Conservation (phyloP, 2,329 filamentous ascomycete species). For the Colletotrichum falcatum region DNA sequence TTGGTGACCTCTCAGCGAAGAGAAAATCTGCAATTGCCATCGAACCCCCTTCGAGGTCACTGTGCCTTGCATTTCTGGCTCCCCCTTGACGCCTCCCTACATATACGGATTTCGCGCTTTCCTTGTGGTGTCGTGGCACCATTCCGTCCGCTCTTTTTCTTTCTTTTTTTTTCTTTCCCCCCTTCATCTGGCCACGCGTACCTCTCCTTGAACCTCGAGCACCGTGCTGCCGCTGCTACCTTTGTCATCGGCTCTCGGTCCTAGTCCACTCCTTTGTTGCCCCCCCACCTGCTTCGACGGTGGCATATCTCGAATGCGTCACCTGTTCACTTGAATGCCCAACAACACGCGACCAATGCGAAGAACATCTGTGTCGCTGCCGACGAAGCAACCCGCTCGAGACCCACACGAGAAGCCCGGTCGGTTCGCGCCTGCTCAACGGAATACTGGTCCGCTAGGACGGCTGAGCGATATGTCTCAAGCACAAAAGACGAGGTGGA, state of each 20-base stretch:
- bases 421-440: conserved; percentile 65
- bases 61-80: conserved; percentile 21
- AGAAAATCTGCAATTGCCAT: conserved; percentile 39
- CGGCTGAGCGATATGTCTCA: conserved; percentile 65
- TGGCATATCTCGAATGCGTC: conserved; percentile 39
- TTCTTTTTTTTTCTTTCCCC: not conserved
- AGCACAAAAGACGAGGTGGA: conserved; percentile 73
- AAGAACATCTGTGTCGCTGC: conserved; percentile 73
- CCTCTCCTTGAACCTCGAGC: conserved; percentile 32
- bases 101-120: conserved; percentile 31
- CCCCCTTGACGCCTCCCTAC: conserved; percentile 34
- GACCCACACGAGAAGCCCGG: conserved; percentile 75
- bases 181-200: conserved; percentile 25
- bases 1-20: conserved; percentile 30
- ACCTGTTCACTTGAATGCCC: conserved; percentile 40
- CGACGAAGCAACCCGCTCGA: conserved; percentile 69
- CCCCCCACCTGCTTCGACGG: conserved; percentile 11
- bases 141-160: conserved; percentile 36
- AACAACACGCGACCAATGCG: conserved; percentile 60
- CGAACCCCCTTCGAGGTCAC: conserved; percentile 28
- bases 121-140: conserved; percentile 16
- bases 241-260: conserved; percentile 29
- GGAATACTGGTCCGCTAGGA: conserved; percentile 61
- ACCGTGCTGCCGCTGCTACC: conserved; percentile 21
- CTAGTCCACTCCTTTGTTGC: conserved; percentile 36